phyloP scores from a whole-genome alignment of 2,329 filamentous ascomycete species.

The Pyricularia pennisetigena region DNA sequence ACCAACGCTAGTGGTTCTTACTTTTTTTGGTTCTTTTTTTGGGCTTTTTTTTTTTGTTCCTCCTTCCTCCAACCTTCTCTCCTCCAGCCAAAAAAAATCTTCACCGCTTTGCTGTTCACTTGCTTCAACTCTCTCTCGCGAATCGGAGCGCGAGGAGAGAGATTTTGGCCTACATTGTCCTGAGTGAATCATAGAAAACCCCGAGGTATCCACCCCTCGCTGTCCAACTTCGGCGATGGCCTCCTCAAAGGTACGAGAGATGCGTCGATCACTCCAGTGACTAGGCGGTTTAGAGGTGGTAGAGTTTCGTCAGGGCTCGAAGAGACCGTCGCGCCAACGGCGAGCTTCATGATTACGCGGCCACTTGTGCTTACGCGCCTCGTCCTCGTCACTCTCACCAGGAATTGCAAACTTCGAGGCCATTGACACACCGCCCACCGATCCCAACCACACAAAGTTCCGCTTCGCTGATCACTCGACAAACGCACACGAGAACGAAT shows the following conservation, averaged over 20 bases:
- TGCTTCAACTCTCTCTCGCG: background rate
- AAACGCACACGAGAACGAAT: conserved; percentile 63
- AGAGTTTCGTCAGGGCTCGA: background rate
- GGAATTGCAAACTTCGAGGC: conserved; percentile 58
- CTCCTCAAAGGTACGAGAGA: conserved; percentile 46
- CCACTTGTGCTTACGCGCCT: conserved; percentile 27
- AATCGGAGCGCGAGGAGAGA: conserved; percentile 5
- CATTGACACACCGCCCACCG: conserved; percentile 53
- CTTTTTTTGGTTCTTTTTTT: background rate
- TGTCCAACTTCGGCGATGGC: conserved; percentile 38
- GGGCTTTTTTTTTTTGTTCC: background rate
- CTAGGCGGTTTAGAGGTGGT: background rate
- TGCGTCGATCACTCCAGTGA: conserved; percentile 4
- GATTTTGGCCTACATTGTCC: background rate
- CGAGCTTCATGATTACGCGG: background rate
- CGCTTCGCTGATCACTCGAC: conserved; percentile 46
- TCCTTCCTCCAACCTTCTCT: background rate
- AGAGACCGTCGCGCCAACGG: background rate
- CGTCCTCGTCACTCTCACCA: conserved; percentile 19
- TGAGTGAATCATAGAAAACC: conserved; percentile 13
- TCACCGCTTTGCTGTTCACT: conserved; percentile 15
- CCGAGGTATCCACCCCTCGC: conserved; percentile 15
- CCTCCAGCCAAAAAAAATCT: background rate
- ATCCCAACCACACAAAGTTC: conserved; percentile 48
- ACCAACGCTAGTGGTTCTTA: background rate